These are phyloP conservation scores for Roridomyces roridus DNA, from an alignment of 768 basidiomycete genomes.

Conservation along the genomic window DNA sequence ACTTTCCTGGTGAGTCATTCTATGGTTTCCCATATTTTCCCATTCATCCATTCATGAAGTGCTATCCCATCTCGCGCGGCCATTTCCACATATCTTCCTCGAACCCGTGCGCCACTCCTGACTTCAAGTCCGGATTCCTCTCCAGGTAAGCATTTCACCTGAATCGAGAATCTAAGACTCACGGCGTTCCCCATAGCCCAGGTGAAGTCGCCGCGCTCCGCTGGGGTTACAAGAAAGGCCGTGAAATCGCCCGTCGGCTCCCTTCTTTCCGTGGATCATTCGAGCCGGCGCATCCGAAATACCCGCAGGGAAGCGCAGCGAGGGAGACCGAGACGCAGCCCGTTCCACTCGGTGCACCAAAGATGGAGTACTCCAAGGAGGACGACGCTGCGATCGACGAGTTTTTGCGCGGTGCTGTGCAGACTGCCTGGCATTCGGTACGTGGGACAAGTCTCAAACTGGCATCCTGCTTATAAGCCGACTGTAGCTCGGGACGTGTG, in stretches of 20 bases:
- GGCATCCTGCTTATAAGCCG: too few relatives aligned
- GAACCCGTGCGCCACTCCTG: conserved; percentile 34
- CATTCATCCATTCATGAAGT: not conserved
- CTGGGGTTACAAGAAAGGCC: conserved; percentile 44
- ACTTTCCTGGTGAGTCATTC: too few relatives aligned
- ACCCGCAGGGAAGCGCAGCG: conserved; percentile 20
- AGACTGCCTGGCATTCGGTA: conserved; percentile 38
- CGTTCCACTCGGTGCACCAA: conserved; percentile 24
- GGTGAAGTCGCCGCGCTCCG: conserved; percentile 35
- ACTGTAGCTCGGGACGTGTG: conserved; percentile 57
- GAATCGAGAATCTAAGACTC: not conserved
- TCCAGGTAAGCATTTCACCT: conserved; percentile 27
- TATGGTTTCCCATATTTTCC: too few relatives aligned
- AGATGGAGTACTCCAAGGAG: conserved; percentile 28
- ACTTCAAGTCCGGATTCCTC: too few relatives aligned
- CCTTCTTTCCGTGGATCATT: too few relatives aligned
- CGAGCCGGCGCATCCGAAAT: conserved; percentile 28
- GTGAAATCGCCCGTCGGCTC: conserved; percentile 49
- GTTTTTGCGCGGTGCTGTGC: conserved; percentile 26
- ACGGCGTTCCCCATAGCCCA: conserved; percentile 3
- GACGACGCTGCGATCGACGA: conserved; percentile 32
- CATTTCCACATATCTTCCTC: conserved; percentile 40
- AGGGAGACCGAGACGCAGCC: conserved; percentile 17
- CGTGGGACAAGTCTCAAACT: too few relatives aligned
- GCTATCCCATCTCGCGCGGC: too few relatives aligned